Evolutionary conservation across 78 protist genomes (phyloP).

Genomic region (Dictyostelium capitatum): DNA sequence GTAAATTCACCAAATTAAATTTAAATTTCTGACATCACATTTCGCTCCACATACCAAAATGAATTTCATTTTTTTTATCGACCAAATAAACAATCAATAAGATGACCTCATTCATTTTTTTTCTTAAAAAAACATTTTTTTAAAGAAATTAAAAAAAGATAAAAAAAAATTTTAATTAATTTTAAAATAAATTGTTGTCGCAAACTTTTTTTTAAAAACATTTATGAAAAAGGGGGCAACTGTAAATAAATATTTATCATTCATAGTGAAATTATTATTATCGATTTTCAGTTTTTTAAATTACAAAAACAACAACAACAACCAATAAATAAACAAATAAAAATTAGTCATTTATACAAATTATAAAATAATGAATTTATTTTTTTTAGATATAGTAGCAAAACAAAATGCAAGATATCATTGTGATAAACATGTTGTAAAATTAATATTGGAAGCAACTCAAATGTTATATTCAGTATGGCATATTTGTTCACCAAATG

Average conservation of each 20-base stretch:
- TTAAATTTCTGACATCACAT: too few relatives aligned
- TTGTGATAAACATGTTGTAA: slow-evolving; percentile 61
- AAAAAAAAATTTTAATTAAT: neutral
- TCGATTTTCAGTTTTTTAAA: neutral
- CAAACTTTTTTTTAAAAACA: too few relatives aligned
- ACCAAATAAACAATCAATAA: too few relatives aligned
- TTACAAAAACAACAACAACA: neutral
- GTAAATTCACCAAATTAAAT: too few relatives aligned
- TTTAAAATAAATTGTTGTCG: too few relatives aligned
- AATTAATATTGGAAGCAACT: slow-evolving; percentile 47
- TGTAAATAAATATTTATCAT: too few relatives aligned
- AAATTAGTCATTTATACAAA: neutral
- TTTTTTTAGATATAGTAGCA: slow-evolving; percentile 25
- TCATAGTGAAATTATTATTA: neutral
- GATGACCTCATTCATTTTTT: too few relatives aligned
- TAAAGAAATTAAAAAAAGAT: neutral
- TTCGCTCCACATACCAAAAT: too few relatives aligned
- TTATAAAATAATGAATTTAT: slow-evolving; percentile 25
- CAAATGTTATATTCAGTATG: slow-evolving; percentile 28
- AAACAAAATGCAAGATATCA: slow-evolving; percentile 29
- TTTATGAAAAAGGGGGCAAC: neutral
- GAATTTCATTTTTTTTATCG: too few relatives aligned
- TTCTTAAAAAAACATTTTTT: too few relatives aligned
- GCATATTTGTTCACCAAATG: slow-evolving; percentile 7
- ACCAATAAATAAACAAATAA: too few relatives aligned